Evolutionary conservation across 352 stramenopile species (phyloP).

Genomic region (Globisporangium solare): DNA sequence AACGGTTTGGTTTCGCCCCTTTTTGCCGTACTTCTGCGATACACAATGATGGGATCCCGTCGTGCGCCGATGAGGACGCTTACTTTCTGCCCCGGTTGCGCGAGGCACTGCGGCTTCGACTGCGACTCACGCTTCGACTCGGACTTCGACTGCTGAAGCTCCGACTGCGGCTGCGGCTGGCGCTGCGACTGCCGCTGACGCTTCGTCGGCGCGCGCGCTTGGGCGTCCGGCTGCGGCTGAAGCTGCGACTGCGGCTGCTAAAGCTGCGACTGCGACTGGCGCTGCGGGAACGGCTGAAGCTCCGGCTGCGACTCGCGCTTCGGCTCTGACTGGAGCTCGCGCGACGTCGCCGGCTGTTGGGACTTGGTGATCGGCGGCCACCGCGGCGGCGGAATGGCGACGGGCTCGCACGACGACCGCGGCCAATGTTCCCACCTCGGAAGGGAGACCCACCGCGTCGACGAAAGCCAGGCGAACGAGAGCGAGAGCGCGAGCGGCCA

Average conservation of each 20-base stretch:
- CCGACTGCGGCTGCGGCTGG: constrained; percentile 17
- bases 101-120: constrained; percentile 4
- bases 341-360: constrained; percentile 17
- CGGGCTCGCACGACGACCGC: constrained; percentile 17
- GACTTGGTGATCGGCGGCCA: constrained; percentile 7
- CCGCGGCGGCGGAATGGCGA: constrained; percentile 8
- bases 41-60: no score
- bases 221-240: constrained; percentile 12
- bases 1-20: no score
- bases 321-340: constrained; percentile 20
- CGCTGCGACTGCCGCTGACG: constrained; percentile 22
- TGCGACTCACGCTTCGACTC: constrained; percentile 20
- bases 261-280: constrained; percentile 12
- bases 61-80: no score
- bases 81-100: no score
- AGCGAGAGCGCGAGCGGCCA: constrained; percentile 22
- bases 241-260: constrained; percentile 24
- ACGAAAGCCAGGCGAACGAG: constrained; percentile 33
- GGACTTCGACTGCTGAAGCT: constrained; percentile 31
- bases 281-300: constrained; percentile 15
- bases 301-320: constrained; percentile 21
- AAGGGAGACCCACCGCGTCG: constrained; percentile 41
- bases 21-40: no score
- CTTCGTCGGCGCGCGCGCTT: constrained; percentile 13
- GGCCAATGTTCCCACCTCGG: constrained; percentile 15